Conservation (phyloP, 768 basidiomycete genomes). For the Tricholoma flavovirens region DNA sequence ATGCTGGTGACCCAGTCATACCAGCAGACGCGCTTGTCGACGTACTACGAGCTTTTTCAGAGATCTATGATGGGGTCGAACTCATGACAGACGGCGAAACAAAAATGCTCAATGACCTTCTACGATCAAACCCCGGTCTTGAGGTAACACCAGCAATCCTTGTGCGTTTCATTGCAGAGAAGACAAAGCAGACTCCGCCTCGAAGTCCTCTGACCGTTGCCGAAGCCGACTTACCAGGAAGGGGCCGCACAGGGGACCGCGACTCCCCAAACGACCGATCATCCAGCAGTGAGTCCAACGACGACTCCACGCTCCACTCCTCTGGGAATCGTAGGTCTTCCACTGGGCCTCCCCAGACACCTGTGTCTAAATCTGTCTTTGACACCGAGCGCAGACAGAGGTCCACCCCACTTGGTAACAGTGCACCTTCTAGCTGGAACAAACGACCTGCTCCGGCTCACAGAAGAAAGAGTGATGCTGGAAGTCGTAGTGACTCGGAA, state of each 20-base stretch:
- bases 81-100: constrained; percentile 64
- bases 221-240: constrained; percentile 27
- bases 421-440: constrained; percentile 72
- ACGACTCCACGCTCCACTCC: constrained; percentile 32
- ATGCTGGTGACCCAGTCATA: constrained; percentile 56
- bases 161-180: constrained; percentile 58
- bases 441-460: constrained; percentile 63
- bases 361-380: constrained; percentile 59
- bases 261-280: constrained; percentile 39
- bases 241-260: constrained; percentile 32
- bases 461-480: constrained; percentile 70
- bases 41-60: constrained; percentile 58
- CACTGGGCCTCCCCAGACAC: constrained; percentile 46
- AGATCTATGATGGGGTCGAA: constrained; percentile 52
- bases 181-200: constrained; percentile 43
- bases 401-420: constrained; percentile 52
- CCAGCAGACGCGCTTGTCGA: constrained; percentile 69
- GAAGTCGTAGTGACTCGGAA: constrained; percentile 74
- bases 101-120: constrained; percentile 49
- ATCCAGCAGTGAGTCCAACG: constrained; percentile 50
- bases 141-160: constrained; percentile 66
- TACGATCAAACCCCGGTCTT: constrained; percentile 55
- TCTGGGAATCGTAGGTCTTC: constrained; percentile 48
- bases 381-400: constrained; percentile 68
- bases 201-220: constrained; percentile 34